phyloP scores from a whole-genome alignment of 2,329 filamentous ascomycete species.

The Akanthomyces dipterigenus region DNA sequence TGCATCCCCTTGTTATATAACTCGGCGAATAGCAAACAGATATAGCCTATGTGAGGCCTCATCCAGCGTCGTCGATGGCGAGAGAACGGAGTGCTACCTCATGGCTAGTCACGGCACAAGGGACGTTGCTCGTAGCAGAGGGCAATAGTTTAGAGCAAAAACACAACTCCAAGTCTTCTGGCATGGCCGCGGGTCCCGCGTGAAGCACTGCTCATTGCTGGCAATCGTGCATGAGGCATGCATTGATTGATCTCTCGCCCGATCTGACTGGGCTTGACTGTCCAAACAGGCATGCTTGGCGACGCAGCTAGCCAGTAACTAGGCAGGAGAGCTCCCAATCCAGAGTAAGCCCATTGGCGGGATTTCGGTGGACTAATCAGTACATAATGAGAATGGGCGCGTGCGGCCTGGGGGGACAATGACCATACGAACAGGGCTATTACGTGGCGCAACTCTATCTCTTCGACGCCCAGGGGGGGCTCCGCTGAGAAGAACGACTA shows the following conservation, averaged over 20 bases:
- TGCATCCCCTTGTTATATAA: too few relatives aligned
- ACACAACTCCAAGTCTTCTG: too few relatives aligned
- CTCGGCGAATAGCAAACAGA: background rate
- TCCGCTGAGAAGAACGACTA: background rate
- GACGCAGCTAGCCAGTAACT: background rate
- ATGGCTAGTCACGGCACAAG: background rate
- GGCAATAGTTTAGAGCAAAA: too few relatives aligned
- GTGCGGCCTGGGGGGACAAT: background rate
- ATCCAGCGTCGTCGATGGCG: too few relatives aligned
- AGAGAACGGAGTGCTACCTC: background rate
- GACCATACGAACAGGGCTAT: background rate
- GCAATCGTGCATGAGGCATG: background rate
- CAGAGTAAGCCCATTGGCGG: background rate
- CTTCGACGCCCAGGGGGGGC: background rate
- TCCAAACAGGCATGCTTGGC: background rate
- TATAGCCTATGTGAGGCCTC: too few relatives aligned
- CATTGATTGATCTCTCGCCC: background rate
- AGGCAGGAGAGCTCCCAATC: background rate
- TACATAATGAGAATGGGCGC: background rate
- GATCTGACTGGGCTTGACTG: background rate
- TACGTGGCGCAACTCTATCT: conserved; percentile 7
- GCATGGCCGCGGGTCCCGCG: background rate
- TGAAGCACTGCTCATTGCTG: background rate
- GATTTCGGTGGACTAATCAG: background rate
- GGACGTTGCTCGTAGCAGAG: too few relatives aligned